Percentiles rank a stretch among this genome's conserved stretches.
phyloP scores from a whole-genome alignment of 2,329 filamentous ascomycete genomes.

The Aplosporella prunicola region DNA sequence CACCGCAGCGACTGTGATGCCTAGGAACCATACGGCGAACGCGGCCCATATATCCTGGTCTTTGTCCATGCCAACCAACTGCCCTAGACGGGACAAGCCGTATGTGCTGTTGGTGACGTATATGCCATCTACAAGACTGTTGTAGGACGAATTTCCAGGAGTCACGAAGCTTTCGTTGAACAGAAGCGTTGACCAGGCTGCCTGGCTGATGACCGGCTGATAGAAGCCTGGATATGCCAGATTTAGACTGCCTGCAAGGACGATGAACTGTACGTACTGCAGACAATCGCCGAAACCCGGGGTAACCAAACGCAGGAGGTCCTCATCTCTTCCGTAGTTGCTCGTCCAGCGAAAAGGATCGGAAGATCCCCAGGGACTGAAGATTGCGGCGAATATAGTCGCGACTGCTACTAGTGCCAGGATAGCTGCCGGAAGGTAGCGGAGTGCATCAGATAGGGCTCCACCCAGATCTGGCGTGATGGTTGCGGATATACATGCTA shows the following conservation, averaged over 20 bases:
- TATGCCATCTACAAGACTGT: constrained; percentile 71
- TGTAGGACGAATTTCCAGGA: constrained; percentile 49
- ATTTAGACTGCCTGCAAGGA: constrained; percentile 76
- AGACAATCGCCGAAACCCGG: constrained; percentile 94
- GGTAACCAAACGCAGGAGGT: constrained; percentile 82
- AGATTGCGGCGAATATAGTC: constrained; percentile 74
- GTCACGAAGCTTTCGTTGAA: constrained; percentile 87
- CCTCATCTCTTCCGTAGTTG: constrained; percentile 90
- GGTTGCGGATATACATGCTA: constrained; percentile 73
- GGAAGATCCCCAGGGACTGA: constrained; percentile 85
- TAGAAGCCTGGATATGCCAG: constrained; percentile 90
- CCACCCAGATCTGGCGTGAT: constrained; percentile 75
- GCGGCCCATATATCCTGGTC: constrained; percentile 82
- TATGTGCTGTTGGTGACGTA: constrained; percentile 71
- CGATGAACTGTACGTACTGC: constrained; percentile 91
- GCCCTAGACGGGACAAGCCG: constrained; percentile 68
- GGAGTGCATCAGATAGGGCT: constrained; percentile 57
- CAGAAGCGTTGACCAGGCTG: constrained; percentile 79
- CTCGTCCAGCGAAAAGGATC: constrained; percentile 95
- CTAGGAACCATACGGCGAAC: constrained; percentile 83
- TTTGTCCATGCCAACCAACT: constrained; percentile 70
- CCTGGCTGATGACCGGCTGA: constrained; percentile 81
- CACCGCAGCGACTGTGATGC: constrained; percentile 60
- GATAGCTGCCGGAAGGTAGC: constrained; percentile 68
- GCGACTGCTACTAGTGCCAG: constrained; percentile 72